These are phyloP conservation scores for Lycium ferocissimum DNA, from an alignment of 257 asterid genomes.

Conservation along the genomic window DNA sequence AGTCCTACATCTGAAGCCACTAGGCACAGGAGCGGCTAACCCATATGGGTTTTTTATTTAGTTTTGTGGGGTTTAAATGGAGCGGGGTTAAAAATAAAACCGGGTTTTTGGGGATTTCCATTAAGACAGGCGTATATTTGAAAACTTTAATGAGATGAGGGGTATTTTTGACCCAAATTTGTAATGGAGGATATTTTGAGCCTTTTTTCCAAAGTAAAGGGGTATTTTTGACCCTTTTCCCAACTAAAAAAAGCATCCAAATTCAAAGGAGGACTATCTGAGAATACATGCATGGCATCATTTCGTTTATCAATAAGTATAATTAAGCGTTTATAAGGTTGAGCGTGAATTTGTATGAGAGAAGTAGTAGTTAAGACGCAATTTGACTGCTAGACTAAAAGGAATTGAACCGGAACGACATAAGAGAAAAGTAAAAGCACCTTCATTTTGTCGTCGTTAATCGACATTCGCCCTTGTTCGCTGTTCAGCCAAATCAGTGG, in stretches of 20 bases:
- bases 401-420: background rate
- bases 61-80: too few relatives aligned
- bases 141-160: too few relatives aligned
- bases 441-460: background rate
- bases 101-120: too few relatives aligned
- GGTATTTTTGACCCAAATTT: too few relatives aligned
- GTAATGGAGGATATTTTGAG: too few relatives aligned
- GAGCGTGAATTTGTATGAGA: background rate
- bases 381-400: background rate
- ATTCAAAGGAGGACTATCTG: background rate
- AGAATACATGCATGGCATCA: constrained; percentile 25
- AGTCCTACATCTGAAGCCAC: too few relatives aligned
- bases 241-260: background rate
- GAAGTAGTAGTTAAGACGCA: background rate
- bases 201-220: background rate
- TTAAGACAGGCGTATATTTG: too few relatives aligned
- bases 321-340: background rate
- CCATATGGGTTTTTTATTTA: too few relatives aligned
- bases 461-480: background rate
- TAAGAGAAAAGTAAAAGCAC: background rate
- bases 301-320: background rate
- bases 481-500: background rate
- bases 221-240: too few relatives aligned
- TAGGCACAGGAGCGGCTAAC: too few relatives aligned
- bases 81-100: too few relatives aligned